Base-by-base conservation (phyloP, 371 early-diverging fungal genomes). In the Gilbertella persicaria region DNA sequence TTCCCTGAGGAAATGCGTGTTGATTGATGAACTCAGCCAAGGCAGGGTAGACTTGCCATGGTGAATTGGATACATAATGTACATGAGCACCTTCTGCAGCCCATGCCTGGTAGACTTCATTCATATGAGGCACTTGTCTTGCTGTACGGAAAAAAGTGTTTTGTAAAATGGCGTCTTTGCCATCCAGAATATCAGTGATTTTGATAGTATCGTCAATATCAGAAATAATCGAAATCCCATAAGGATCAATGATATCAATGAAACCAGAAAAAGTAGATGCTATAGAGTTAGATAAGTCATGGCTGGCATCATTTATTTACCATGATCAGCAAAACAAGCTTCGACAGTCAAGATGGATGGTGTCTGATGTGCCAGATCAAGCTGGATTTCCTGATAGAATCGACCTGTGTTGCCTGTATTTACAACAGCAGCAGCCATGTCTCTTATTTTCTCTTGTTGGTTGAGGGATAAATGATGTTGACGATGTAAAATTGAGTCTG, bases 121-220 rank as follows among this genome's bases (percentile, higher is more conserved):
- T 60, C 75, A 78, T 75, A 23, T 73, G 67, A 0, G 71, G 67
- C 4, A 78, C 71, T 45, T 72, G 66, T 45, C 51, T 53, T 0
- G 71, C 66, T 46, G 62, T 66, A 13, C 62, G 50, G 48, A 78
- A 75, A 25, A 78, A 75, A 0, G 79, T 78, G 40, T 78, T 75
- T 37, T 62, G 57, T 17, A 78, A 58, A 30, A 78, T 71, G 2
- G 64, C 68, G 39, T 78, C 75, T 28, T 55, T 66, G 8, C 79
- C 79, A 26, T 71, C 68, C 3, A 75, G 52, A 8, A 80, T 53
- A 33, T 77, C 73, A 12, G 84, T 84, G 20, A 79, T 66, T 58
- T 84, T 84, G 62, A 84, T 84, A 23, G 84, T 84, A 50, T 84
- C 84, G 48, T 84, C 84, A 36, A 84, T 84, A 47, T 84, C 84